A percentile compares a stretch with the other conserved stretches of the same genome.
Evolutionary conservation across 352 stramenopile species (phyloP).

Genomic region (Stephanocyclus meneghinianus): DNA sequence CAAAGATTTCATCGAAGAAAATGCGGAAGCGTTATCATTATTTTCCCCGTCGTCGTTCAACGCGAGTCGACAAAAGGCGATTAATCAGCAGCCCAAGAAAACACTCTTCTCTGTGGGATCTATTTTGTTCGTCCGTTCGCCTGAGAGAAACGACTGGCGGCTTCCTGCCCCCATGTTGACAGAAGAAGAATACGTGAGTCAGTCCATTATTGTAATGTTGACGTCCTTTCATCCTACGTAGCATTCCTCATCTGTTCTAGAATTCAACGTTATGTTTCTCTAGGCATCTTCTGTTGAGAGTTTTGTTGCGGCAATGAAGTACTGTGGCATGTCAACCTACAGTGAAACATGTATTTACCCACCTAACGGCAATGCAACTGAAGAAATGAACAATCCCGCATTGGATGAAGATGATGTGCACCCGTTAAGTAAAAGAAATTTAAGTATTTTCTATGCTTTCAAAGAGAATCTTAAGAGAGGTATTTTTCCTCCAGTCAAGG

Average conservation of each 20-base stretch:
- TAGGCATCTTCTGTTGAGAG: slow-evolving; percentile 32
- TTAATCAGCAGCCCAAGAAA: slow-evolving; percentile 23
- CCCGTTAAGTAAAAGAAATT: slow-evolving; percentile 42
- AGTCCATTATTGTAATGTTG: background rate
- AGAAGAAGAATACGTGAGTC: slow-evolving; percentile 42
- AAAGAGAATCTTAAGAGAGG: slow-evolving; percentile 51
- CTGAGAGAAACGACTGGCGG: slow-evolving; percentile 42
- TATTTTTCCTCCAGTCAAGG: slow-evolving; percentile 49
- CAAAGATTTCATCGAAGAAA: slow-evolving; percentile 22
- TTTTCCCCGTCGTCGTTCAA: slow-evolving; percentile 21
- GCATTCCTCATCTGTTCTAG: background rate
- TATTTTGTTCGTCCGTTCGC: slow-evolving; percentile 36
- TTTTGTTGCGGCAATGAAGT: slow-evolving; percentile 54
- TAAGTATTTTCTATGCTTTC: slow-evolving; percentile 54
- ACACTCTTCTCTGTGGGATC: slow-evolving; percentile 28
- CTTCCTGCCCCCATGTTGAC: slow-evolving; percentile 26
- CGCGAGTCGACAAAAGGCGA: slow-evolving; percentile 30
- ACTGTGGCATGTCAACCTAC: slow-evolving; percentile 49
- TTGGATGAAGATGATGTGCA: slow-evolving; percentile 44
- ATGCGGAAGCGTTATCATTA: slow-evolving; percentile 35
- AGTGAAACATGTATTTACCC: slow-evolving; percentile 38
- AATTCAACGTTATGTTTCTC: background rate
- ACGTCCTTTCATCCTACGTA: background rate
- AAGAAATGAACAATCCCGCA: slow-evolving; percentile 53
- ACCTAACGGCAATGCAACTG: slow-evolving; percentile 4